Evolutionary conservation across 306 rosid species (phyloP).

Genomic region (Begonia masoniana): DNA sequence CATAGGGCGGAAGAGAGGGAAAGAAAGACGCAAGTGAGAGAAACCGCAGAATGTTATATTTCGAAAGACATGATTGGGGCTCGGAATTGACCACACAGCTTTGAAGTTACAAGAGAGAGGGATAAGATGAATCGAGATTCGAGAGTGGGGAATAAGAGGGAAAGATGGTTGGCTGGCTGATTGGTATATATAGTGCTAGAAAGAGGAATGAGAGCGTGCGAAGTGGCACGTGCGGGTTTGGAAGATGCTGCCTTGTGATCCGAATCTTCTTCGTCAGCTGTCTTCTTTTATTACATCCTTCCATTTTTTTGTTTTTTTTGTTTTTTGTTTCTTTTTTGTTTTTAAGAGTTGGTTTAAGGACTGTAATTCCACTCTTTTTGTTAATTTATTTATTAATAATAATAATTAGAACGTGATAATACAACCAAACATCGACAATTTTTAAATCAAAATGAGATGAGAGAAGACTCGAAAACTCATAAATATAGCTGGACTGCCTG

Average conservation of each 20-base stretch:
- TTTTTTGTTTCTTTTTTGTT: neutral
- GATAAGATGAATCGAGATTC: no score
- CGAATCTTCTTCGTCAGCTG: constrained; percentile 4
- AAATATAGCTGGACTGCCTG: no score
- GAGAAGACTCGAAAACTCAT: no score
- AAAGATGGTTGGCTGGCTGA: neutral
- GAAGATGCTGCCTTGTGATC: constrained; percentile 6
- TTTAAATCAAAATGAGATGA: no score
- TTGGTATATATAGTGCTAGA: neutral
- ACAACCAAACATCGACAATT: no score
- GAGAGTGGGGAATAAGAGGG: constrained; percentile 2
- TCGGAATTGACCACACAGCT: constrained; percentile 22
- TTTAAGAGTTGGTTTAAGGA: no score
- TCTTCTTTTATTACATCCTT: constrained; percentile 11
- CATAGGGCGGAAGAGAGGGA: constrained; percentile 2
- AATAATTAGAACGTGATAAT: no score
- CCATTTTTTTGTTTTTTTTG: neutral
- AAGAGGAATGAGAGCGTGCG: neutral
- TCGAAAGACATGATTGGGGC: constrained; percentile 14
- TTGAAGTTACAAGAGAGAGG: neutral
- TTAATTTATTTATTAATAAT: no score
- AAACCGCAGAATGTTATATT: constrained; percentile 23
- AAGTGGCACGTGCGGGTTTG: neutral
- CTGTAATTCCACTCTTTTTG: neutral
- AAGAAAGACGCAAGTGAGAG: neutral